Conservation (phyloP, 2,329 filamentous ascomycete genomes). For the Xylariaceae sp. region DNA sequence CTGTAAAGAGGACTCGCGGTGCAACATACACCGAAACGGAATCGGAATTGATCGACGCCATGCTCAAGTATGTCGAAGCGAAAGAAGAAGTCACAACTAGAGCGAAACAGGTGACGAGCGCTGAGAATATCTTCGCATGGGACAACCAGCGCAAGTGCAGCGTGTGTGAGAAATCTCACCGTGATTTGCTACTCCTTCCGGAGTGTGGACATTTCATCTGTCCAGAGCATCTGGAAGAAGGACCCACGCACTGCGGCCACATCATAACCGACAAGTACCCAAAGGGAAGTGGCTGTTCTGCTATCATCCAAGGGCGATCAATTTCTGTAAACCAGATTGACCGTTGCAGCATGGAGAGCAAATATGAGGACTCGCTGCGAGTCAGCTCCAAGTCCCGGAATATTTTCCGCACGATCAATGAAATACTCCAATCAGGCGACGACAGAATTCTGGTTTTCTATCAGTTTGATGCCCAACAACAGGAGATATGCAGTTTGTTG, state of each 20-base stretch:
- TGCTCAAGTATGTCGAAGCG: constrained; percentile 16
- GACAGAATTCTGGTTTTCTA: constrained; percentile 36
- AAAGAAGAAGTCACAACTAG: constrained; percentile 15
- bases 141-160: constrained; percentile 4
- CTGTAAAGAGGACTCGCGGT: constrained; percentile 13
- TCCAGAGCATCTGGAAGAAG: constrained; percentile 6
- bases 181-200: constrained; percentile 19
- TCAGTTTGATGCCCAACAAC: constrained; percentile 30
- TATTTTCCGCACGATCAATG: constrained; percentile 18
- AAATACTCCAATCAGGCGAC: constrained; percentile 6
- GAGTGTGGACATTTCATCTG: constrained; percentile 31
- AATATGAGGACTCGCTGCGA: not conserved
- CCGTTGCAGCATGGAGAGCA: not conserved
- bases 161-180: constrained; percentile 9
- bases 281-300: constrained; percentile 8
- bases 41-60: constrained; percentile 18
- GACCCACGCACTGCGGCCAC: constrained; percentile 17
- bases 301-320: constrained; percentile 8
- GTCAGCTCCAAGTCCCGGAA: constrained; percentile 24
- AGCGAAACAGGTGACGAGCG: constrained; percentile 16
- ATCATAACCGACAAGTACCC: constrained; percentile 8
- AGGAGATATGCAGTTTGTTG: constrained; percentile 24
- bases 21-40: constrained; percentile 21
- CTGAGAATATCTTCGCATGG: constrained; percentile 5
- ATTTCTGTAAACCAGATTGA: constrained; percentile 13